A percentile compares a stretch with the other conserved stretches of the same genome.
Conservation (phyloP, 2,329 filamentous ascomycete genomes). For the Lecanoromycetidae sp. region DNA sequence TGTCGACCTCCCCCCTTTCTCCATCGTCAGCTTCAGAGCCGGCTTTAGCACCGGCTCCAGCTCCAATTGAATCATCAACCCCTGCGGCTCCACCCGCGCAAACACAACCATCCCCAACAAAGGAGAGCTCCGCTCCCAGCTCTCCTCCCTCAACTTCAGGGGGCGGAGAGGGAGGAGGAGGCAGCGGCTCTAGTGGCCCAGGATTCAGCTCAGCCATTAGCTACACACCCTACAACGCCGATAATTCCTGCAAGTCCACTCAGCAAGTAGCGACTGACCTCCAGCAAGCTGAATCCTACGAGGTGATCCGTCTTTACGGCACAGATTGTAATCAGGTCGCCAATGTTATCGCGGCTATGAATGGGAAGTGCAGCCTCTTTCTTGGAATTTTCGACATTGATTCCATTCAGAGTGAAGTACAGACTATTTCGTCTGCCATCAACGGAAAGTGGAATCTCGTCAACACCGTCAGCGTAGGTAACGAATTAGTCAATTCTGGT, state of each 20-base stretch:
- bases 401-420: conserved; percentile 44
- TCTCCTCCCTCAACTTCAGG: too few species aligned
- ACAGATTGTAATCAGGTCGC: conserved; percentile 64
- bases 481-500: conserved; percentile 63
- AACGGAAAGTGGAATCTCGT: conserved; percentile 55
- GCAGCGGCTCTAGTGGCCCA: conserved; percentile 12
- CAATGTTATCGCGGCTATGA: conserved; percentile 50
- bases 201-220: conserved; percentile 37
- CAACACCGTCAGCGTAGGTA: conserved; percentile 64
- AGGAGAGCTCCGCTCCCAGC: background rate
- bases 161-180: background rate
- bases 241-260: conserved; percentile 54
- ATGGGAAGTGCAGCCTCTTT: conserved; percentile 54
- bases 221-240: conserved; percentile 46
- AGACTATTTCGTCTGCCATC: conserved; percentile 48
- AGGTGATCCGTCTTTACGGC: conserved; percentile 63
- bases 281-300: conserved; percentile 43
- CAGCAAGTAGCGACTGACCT: conserved; percentile 55
- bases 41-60: background rate
- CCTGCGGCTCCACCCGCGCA: background rate
- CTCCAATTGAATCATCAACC: too few species aligned
- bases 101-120: background rate
- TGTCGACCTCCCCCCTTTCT: conserved; percentile 1
- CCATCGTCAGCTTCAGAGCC: conserved; percentile 4
- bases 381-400: conserved; percentile 59